A percentile compares a stretch with the other conserved stretches of the same genome.
phyloP scores from a whole-genome alignment of 108 stramenopile genomes.

The Licmophora abbreviata region DNA sequence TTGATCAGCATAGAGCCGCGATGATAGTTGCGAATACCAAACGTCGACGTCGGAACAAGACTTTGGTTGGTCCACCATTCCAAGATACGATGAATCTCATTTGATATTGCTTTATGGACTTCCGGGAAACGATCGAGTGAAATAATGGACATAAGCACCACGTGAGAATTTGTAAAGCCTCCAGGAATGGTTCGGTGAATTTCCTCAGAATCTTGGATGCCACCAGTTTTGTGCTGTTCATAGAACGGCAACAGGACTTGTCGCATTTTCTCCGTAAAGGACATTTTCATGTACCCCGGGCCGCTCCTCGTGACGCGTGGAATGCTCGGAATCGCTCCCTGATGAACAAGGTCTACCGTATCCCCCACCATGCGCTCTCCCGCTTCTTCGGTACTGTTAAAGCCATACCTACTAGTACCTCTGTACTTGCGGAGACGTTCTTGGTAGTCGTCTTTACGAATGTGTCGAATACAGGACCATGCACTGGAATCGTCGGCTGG shows the following conservation, averaged over 20 bases:
- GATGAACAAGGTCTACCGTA: not conserved
- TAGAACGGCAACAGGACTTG: not conserved
- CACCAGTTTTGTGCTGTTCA: not conserved
- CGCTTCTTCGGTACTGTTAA: not conserved
- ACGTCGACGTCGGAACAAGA: slow-evolving; percentile 68
- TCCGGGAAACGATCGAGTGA: not conserved
- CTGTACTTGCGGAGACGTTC: not conserved
- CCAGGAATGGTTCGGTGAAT: not conserved
- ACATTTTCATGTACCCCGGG: slow-evolving; percentile 1
- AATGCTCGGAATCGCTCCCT: not conserved
- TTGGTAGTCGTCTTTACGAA: not conserved
- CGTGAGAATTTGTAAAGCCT: not conserved
- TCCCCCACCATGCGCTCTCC: not conserved
- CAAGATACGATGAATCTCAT: slow-evolving; percentile 22
- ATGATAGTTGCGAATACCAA: slow-evolving; percentile 85
- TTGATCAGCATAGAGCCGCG: slow-evolving; percentile 64
- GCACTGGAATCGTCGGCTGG: not conserved
- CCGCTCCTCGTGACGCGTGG: slow-evolving; percentile 1
- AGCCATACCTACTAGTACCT: not conserved
- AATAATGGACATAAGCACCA: not conserved
- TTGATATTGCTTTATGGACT: not conserved
- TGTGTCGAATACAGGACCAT: slow-evolving; percentile 1
- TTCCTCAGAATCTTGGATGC: not conserved
- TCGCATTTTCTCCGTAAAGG: not conserved
- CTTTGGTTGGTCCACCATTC: slow-evolving; percentile 73